Evolutionary conservation across 257 asterid genomes (phyloP).

Genomic region (Solanum bukasovii): DNA sequence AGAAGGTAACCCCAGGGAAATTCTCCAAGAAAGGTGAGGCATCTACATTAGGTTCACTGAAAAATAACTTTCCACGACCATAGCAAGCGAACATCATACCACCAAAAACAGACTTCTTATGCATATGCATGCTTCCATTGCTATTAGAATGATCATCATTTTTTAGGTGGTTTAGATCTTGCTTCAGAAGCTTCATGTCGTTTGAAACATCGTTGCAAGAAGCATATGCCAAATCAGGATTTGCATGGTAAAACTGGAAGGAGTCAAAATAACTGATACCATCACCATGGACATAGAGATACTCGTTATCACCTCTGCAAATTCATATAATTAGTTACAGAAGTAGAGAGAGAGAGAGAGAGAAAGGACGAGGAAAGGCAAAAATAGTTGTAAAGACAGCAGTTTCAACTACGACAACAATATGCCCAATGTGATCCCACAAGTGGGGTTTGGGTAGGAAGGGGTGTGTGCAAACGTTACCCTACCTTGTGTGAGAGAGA

Average conservation of each 20-base stretch:
- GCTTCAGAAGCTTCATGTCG: slow-evolving; percentile 28
- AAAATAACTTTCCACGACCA: slow-evolving; percentile 57
- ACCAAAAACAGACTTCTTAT: slow-evolving; percentile 47
- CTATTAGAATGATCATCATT: background rate
- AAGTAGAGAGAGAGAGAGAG: background rate
- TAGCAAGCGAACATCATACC: slow-evolving; percentile 57
- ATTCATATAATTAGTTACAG: background rate
- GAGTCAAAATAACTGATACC: slow-evolving; percentile 61
- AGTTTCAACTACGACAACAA: background rate
- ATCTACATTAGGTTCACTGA: slow-evolving; percentile 35
- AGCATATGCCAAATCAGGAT: slow-evolving; percentile 36
- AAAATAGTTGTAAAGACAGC: background rate
- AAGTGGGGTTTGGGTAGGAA: background rate
- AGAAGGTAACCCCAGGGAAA: slow-evolving; percentile 58
- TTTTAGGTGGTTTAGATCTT: slow-evolving; percentile 3
- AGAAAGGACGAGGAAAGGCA: background rate
- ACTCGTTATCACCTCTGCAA: slow-evolving; percentile 66
- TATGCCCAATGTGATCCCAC: background rate
- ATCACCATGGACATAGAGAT: slow-evolving; percentile 41
- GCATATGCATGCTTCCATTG: background rate
- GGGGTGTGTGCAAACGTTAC: background rate
- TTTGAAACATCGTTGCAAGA: slow-evolving; percentile 34
- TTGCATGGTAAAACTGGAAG: slow-evolving; percentile 49
- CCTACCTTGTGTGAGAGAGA: background rate
- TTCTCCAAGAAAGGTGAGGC: slow-evolving; percentile 50